Evolutionary conservation across 1,284 basidiomycete genomes (phyloP), one percentile per base, ranked within the genome.

Genomic region (Sanghuangporus weigelae): DNA sequence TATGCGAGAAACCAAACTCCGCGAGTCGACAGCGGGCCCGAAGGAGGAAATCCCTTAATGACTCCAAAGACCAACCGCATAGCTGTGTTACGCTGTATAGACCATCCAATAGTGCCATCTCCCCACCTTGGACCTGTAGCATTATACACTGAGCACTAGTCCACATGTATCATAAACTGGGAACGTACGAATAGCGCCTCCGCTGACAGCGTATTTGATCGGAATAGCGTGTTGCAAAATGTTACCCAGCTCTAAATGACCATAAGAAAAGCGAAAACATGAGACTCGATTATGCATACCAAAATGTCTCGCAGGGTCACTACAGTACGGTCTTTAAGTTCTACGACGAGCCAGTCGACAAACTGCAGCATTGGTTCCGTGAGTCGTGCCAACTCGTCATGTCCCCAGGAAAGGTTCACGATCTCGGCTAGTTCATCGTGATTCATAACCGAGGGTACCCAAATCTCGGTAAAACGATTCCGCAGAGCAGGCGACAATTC

Each of bases 401-500:
- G 74, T 57, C 78, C 77, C 93, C 95, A 97, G 16, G 87, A 82
- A 60, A 80, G 84, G 16, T 81, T 76, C 59, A 98, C 81, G 69
- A 99, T 98, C 69, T 92, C 82, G 62, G 86, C 78, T 26, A 97
- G 77, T 73, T 99, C 97, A 5, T 73, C 73, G 35, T 87, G 81
- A 65, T 89, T 82, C 64, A 93, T 87, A 46, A 99, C 85, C 12
- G 90, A 80, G 2, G 97, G 96, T 0, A 99, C 97, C 96, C 96
- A 99, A 50, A 99, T 97, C 73, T 99, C 97, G 10, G 97, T 99
- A 77, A 99, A 99, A 14, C 97, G 89, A 77, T 99, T 99, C 31
- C 97, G 86, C 53, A 99, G 80, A 0, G 97, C 97, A 35, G 96
- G 96, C 0, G 96, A 98, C 3, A 99, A 81, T 73, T 99, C 97